Evolutionary conservation across 768 basidiomycete species (phyloP).

Genomic region (Russula vinacea): DNA sequence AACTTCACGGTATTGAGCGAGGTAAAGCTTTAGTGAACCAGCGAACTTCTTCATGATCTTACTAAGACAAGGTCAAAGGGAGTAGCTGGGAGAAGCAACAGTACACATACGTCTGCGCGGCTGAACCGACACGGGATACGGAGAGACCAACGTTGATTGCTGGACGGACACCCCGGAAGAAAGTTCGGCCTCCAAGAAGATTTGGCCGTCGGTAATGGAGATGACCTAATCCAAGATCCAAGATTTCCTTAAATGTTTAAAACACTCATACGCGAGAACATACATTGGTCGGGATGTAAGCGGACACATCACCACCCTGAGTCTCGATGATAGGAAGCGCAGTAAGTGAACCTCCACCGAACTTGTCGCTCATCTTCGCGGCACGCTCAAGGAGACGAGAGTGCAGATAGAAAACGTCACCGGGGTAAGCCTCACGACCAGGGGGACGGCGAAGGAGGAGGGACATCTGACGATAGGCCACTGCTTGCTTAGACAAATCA

Average conservation of each 20-base stretch:
- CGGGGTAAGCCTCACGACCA: slow-evolving; percentile 99
- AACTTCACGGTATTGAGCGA: slow-evolving; percentile 99
- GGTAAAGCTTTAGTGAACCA: slow-evolving; percentile 98
- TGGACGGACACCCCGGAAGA: slow-evolving; percentile 99
- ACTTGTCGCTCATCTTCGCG: slow-evolving; percentile 99
- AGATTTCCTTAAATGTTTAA: slow-evolving; percentile 7
- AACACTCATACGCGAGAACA: slow-evolving; percentile 32
- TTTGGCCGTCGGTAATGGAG: slow-evolving; percentile 99
- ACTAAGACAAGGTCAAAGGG: slow-evolving; percentile 39
- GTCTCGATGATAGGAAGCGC: slow-evolving; percentile 99
- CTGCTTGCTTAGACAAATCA: slow-evolving; percentile 99
- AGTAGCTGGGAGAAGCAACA: background rate
- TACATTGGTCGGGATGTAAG: slow-evolving; percentile 94
- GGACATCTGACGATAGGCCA: slow-evolving; percentile 99
- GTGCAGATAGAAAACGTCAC: slow-evolving; percentile 99
- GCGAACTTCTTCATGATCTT: slow-evolving; percentile 99
- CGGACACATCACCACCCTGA: slow-evolving; percentile 99
- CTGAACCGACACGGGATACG: slow-evolving; percentile 99
- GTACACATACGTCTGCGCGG: slow-evolving; percentile 92
- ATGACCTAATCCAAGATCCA: slow-evolving; percentile 65
- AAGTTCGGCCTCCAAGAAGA: slow-evolving; percentile 99
- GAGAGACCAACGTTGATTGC: slow-evolving; percentile 99
- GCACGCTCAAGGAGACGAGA: slow-evolving; percentile 99
- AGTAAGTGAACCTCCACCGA: slow-evolving; percentile 97
- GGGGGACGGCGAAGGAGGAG: slow-evolving; percentile 99